Evolutionary conservation across 345 rosid genomes (phyloP).

Genomic region (Corchorus capsularis): DNA sequence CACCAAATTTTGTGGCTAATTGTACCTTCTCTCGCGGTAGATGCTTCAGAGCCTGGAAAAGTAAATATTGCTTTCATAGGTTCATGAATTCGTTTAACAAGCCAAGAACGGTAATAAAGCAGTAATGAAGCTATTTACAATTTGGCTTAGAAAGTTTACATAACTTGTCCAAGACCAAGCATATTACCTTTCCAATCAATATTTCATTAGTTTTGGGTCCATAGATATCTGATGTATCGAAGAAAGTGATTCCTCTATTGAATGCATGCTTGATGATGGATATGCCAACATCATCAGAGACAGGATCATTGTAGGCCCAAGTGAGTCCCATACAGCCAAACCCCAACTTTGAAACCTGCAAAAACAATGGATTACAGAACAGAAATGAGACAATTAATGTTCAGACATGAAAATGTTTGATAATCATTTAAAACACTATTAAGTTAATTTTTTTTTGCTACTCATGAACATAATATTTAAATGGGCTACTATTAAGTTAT

Average conservation of each 20-base stretch:
- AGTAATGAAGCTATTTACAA: no score
- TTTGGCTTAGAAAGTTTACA: no score
- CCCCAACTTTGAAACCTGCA: slow-evolving; percentile 43
- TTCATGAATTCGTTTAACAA: no score
- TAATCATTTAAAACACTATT: neutral
- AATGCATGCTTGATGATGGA: slow-evolving; percentile 35
- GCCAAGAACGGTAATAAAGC: no score
- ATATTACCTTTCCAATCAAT: slow-evolving; percentile 36
- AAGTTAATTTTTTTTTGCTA: no score
- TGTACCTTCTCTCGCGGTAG: slow-evolving; percentile 36
- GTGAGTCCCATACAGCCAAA: slow-evolving; percentile 45
- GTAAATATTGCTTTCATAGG: neutral
- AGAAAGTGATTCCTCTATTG: slow-evolving; percentile 33
- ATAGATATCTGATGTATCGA: slow-evolving; percentile 40
- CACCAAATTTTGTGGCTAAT: slow-evolving; percentile 31
- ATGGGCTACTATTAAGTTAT: neutral
- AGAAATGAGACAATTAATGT: neutral
- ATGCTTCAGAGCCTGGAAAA: slow-evolving; percentile 28
- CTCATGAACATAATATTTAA: no score
- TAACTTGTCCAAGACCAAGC: no score
- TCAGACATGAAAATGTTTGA: neutral
- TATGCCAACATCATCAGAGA: slow-evolving; percentile 35
- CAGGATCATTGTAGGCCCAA: slow-evolving; percentile 31
- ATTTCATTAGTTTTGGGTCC: slow-evolving; percentile 36
- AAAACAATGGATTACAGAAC: neutral